Evolutionary conservation across 2,329 filamentous ascomycete genomes (phyloP).

Genomic region (Penicillium sp.): DNA sequence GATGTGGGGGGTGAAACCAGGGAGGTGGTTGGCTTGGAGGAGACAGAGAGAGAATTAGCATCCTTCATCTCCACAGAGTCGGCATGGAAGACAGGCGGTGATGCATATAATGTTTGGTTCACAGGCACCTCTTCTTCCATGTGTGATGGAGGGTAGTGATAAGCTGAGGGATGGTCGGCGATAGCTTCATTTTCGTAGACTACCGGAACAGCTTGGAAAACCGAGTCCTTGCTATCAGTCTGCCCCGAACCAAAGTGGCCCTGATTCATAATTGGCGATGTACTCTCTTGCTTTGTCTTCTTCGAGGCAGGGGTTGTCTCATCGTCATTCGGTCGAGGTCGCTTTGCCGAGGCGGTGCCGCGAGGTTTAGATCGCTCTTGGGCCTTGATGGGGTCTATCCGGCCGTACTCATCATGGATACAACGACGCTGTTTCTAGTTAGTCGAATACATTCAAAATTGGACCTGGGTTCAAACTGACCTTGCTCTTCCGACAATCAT

Average conservation of each 20-base stretch:
- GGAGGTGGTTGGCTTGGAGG: constrained; percentile 39
- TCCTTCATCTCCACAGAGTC: constrained; percentile 38
- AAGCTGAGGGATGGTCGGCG: constrained; percentile 9
- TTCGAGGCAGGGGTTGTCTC: constrained; percentile 29
- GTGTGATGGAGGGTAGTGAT: constrained; percentile 12
- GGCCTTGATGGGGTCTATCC: constrained; percentile 67
- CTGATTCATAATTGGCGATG: constrained; percentile 30
- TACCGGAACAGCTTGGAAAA: constrained; percentile 19
- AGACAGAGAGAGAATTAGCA: constrained; percentile 29
- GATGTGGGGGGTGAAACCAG: constrained; percentile 52
- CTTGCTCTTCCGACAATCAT: constrained; percentile 70
- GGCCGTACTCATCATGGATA: constrained; percentile 68
- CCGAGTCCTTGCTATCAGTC: constrained; percentile 20
- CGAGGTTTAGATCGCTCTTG: constrained; percentile 65
- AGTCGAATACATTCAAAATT: constrained; percentile 17
- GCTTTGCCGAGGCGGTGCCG: constrained; percentile 60
- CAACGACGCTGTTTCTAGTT: constrained; percentile 60
- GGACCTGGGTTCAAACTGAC: constrained; percentile 44
- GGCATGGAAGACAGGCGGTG: constrained; percentile 41
- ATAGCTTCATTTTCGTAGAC: constrained; percentile 19
- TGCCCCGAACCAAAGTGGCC: constrained; percentile 25
- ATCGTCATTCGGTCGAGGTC: constrained; percentile 53
- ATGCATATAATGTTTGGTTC: constrained; percentile 39
- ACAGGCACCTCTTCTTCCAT: constrained; percentile 22
- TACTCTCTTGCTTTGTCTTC: constrained; percentile 41